Conservation (phyloP, 2,329 filamentous ascomycete genomes). For the Xylariaceae sp. region DNA sequence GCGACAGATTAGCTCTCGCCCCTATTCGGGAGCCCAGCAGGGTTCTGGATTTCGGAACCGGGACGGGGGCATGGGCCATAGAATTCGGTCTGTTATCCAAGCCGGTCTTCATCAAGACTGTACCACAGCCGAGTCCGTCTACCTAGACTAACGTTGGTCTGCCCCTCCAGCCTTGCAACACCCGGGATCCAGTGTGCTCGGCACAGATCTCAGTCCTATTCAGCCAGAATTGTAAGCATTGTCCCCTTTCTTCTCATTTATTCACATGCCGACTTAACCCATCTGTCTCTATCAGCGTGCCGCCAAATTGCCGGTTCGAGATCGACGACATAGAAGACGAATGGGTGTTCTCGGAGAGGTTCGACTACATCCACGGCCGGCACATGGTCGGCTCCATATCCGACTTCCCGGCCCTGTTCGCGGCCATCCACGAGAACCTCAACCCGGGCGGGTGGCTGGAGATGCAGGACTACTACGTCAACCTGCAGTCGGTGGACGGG, state of each 20-base stretch:
- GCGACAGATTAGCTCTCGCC: constrained; percentile 39
- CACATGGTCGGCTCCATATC: constrained; percentile 46
- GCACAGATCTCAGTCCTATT: constrained; percentile 44
- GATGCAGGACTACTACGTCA: constrained; percentile 29
- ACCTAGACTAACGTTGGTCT: no score
- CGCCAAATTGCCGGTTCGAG: constrained; percentile 49
- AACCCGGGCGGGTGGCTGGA: constrained; percentile 40
- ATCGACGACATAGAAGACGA: constrained; percentile 50
- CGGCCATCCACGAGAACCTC: constrained; percentile 38
- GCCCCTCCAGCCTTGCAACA: constrained; percentile 33
- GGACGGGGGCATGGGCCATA: constrained; percentile 48
- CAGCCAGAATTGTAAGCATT: constrained; percentile 35
- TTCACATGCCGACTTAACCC: no score
- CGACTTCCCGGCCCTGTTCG: constrained; percentile 44
- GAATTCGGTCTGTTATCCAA: constrained; percentile 36
- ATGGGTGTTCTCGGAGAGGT: constrained; percentile 44
- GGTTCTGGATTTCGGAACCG: constrained; percentile 47
- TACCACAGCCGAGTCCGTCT: no score
- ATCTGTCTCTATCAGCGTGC: constrained; percentile 39
- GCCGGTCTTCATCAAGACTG: no score
- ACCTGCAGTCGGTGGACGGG: constrained; percentile 23
- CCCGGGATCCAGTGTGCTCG: constrained; percentile 36
- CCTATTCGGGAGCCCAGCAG: constrained; percentile 37
- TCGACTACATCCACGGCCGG: constrained; percentile 51
- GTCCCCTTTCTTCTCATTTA: no score